Evolutionary conservation across 2,329 filamentous ascomycete genomes (phyloP), one percentile per base, ranked within the genome.

Genomic region (Sphaerulina populicola): DNA sequence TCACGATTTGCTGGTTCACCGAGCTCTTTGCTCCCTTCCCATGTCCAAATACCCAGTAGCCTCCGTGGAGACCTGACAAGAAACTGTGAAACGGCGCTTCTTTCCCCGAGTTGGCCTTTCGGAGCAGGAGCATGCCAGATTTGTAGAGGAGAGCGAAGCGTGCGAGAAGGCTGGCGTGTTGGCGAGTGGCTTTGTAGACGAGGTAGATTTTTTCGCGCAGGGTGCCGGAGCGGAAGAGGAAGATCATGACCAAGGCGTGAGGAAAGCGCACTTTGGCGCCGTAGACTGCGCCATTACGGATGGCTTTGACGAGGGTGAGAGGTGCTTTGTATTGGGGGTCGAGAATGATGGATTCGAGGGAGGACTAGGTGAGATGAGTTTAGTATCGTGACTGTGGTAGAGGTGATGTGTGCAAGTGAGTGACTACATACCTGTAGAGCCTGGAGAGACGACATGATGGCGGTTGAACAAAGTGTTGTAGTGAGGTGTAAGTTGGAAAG

Each of bases 191-290:
- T 68, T 85, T 84, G 64, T 91, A 77, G 60, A 98, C 83, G 47
- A 94, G 80, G 51, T 72, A 71, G 57, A 80, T 66, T 72, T 97
- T 97, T 68, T 94, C 81, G 50, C 82, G 82, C 62, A 95, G 69
- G 44, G 74, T 80, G 73, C 91, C 93, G 8, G 85, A 88, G 61
- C 93, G 87, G 76, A 98, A 98, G 60, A 98, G 81, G 62, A 97
- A 86, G 60, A 96, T 88, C 91, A 98, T 98, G 46, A 98, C 93
- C 61, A 98, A 79, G 55, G 93, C 93, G 74, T 98, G 93, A 58
- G 93, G 93, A 74, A 98, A 97, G 58, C 93, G 90, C 70, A 98
- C 88, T 80, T 97, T 97, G 63, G 87, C 82, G 55, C 93, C 93
- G 72, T 98, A 98, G 57, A 98, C 88, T 59, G 90, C 83, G 69